phyloP scores from a whole-genome alignment of 768 basidiomycete species.

The Dentipellis sp. region DNA sequence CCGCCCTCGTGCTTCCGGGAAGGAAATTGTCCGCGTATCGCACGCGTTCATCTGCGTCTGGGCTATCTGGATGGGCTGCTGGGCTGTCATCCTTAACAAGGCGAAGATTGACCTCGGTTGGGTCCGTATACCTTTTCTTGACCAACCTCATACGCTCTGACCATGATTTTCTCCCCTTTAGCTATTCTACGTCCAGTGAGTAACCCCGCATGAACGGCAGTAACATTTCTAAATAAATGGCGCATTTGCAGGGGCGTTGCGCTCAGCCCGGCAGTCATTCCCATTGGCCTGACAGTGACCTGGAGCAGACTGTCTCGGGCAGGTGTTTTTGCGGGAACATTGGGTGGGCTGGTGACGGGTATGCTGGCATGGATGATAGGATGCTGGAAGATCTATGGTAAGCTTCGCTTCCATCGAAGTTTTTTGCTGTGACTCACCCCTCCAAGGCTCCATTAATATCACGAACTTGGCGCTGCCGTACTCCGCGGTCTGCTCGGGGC shows the following conservation, averaged over 20 bases:
- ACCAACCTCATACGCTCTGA: neutral
- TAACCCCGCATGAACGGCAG: neutral
- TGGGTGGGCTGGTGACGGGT: conserved; percentile 31
- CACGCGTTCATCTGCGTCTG: neutral
- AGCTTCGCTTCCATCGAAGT: neutral
- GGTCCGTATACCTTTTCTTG: conserved; percentile 20
- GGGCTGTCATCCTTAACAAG: conserved; percentile 31
- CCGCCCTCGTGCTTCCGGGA: conserved; percentile 1
- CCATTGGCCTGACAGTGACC: conserved; percentile 36
- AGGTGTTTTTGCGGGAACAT: conserved; percentile 31
- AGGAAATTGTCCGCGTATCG: neutral
- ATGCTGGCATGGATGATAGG: conserved; percentile 45
- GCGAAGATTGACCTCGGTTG: conserved; percentile 37
- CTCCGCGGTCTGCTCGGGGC: conserved; percentile 26
- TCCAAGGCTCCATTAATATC: conserved; percentile 19
- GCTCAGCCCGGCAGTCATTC: conserved; percentile 41
- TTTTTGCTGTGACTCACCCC: neutral
- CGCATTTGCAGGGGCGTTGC: conserved; percentile 32
- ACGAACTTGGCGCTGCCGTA: conserved; percentile 25
- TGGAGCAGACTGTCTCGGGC: conserved; percentile 35
- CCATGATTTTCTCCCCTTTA: neutral
- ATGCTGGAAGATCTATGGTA: conserved; percentile 38
- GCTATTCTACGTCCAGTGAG: conserved; percentile 40
- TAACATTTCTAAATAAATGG: neutral
- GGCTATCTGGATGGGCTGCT: conserved; percentile 30